These are phyloP conservation scores for Krasilnikovozyma curviuscula DNA, from an alignment of 768 basidiomycete species.

Conservation along the genomic window DNA sequence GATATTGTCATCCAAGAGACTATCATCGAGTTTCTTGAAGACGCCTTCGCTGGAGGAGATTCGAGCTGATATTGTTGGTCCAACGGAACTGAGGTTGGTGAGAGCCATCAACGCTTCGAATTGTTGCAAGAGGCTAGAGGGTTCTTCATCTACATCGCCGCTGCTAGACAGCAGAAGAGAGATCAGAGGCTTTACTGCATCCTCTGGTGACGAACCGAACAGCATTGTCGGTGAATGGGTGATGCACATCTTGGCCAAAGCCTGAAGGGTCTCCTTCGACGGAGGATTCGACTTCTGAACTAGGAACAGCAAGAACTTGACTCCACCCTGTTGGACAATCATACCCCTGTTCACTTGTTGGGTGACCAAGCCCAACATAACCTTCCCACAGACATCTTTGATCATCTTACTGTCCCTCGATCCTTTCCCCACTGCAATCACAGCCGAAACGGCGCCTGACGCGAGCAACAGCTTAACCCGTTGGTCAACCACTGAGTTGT, in stretches of 20 bases:
- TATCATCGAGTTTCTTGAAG: conserved; percentile 19
- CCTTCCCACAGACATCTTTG: conserved; percentile 38
- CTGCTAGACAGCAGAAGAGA: conserved; percentile 48
- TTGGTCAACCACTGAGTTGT: conserved; percentile 43
- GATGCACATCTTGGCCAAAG: conserved; percentile 78
- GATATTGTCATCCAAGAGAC: conserved; percentile 45
- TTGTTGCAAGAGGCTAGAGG: conserved; percentile 53
- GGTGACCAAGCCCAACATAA: conserved; percentile 52
- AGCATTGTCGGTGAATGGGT: conserved; percentile 77
- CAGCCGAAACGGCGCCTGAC: conserved; percentile 44
- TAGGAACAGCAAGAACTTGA: conserved; percentile 33
- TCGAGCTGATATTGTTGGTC: conserved; percentile 42
- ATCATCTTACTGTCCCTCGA: conserved; percentile 45
- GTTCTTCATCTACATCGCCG: too few species aligned
- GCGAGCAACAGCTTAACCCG: conserved; percentile 41
- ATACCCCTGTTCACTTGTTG: conserved; percentile 57
- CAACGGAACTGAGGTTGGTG: conserved; percentile 76
- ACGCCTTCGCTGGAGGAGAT: conserved; percentile 43
- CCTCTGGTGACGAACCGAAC: conserved; percentile 50
- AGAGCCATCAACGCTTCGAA: conserved; percentile 94
- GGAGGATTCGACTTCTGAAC: conserved; percentile 17
- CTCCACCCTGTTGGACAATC: conserved; percentile 59
- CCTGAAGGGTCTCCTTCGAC: conserved; percentile 43
- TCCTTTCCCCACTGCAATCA: conserved; percentile 38
- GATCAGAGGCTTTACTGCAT: conserved; percentile 66